Base-by-base conservation (phyloP, 1,139 yeast species). In the Yamadazyma songkhlaensis region DNA sequence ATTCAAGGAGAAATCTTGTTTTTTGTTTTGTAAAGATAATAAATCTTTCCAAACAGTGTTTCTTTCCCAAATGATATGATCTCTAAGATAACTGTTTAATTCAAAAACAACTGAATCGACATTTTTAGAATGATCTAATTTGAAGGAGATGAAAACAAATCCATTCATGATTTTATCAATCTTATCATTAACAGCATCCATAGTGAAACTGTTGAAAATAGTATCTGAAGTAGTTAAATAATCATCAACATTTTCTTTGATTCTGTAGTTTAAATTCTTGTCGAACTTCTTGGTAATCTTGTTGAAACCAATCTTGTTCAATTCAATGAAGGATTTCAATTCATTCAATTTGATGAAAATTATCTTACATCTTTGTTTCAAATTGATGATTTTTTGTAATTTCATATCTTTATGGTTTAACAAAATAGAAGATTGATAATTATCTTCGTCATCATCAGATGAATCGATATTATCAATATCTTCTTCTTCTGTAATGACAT, bases 11-110 rank as follows among this genome's bases (percentile, higher is more conserved):
- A 59, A 55, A 29, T 51, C 46, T 38, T 51, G 59, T 36, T 62
- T 64, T 37, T 68, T 81, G 55, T 90, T 77, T 60, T 90, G 96
- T 54, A 89, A 64, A 13, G 90, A 89, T 55, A 90, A 82, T 81
- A 90, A 81, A 56, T 90, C 97, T 54, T 92, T 83, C 97, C 97
- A 90, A 17, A 90, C 97, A 0, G 97, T 90, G 59, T 88, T 88
- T 58, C 97, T 76, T 61, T 89, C 97, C 95, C 96, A 90, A 12
- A 89, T 96, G 35, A 90, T 86, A 59, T 89, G 95, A 52, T 90
- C 97, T 42, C 97, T 74, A 44, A 90, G 64, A 50, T 87, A 87
- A 11, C 87, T 72, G 44, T 83, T 76, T 43, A 90, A 72, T 51
- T 86, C 94, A 25, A 76, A 71, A 41, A 74, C 77, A 17, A 92